These are phyloP conservation scores for Alternaria incomplexa DNA, from an alignment of 2,329 filamentous ascomycete species.

Conservation along the genomic window DNA sequence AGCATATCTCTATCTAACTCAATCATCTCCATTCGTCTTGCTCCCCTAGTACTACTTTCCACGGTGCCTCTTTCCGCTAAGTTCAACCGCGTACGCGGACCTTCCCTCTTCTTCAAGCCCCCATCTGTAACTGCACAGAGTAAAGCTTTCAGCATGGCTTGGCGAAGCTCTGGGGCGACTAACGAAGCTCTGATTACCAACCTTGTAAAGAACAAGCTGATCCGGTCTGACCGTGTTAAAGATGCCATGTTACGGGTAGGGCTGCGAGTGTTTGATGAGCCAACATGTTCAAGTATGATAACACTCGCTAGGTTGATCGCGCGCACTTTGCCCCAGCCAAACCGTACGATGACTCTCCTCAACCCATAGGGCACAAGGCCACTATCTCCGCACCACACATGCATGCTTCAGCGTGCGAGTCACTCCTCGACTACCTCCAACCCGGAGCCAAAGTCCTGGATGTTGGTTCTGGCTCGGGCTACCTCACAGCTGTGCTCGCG, in stretches of 20 bases:
- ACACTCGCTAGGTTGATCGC: slow-evolving; percentile 73
- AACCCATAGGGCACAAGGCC: slow-evolving; percentile 69
- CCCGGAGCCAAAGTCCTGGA: slow-evolving; percentile 59
- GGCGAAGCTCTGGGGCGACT: slow-evolving; percentile 78
- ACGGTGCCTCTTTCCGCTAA: slow-evolving; percentile 30
- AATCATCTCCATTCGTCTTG: slow-evolving; percentile 14
- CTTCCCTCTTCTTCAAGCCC: not conserved
- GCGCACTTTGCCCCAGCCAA: slow-evolving; percentile 76
- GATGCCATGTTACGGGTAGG: slow-evolving; percentile 77
- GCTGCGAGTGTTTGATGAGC: not conserved
- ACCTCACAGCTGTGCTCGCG: slow-evolving; percentile 86
- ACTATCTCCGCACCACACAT: slow-evolving; percentile 78
- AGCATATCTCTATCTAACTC: not conserved
- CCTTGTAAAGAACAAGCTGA: slow-evolving; percentile 72
- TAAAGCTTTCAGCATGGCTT: slow-evolving; percentile 72
- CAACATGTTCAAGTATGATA: not conserved
- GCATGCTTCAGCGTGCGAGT: slow-evolving; percentile 70
- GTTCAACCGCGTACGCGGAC: slow-evolving; percentile 26
- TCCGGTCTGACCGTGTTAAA: slow-evolving; percentile 73
- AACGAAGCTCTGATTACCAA: slow-evolving; percentile 82
- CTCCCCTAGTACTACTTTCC: slow-evolving; percentile 10
- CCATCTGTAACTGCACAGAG: not conserved
- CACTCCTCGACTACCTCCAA: slow-evolving; percentile 63
- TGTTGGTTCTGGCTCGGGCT: slow-evolving; percentile 63
- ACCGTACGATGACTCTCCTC: slow-evolving; percentile 77